These are phyloP conservation scores for Oryza brachyantha DNA, from an alignment of 176 grass and related monocot genomes.

Conservation along the genomic window DNA sequence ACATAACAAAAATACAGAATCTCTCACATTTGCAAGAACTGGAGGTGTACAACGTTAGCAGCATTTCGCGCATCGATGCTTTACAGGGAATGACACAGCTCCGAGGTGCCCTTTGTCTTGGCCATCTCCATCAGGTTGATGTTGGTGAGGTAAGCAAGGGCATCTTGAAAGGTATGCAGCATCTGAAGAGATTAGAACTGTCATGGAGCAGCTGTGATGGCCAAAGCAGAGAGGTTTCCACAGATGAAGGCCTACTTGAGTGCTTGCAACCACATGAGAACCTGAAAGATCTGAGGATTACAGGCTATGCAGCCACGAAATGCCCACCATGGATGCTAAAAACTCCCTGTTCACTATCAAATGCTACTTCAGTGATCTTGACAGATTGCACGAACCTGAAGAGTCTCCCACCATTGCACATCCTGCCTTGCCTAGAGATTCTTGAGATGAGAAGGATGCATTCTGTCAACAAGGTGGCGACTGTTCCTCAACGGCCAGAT, in stretches of 20 bases:
- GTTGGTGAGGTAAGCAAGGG: slow-evolving; percentile 19
- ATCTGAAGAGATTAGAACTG: slow-evolving; percentile 21
- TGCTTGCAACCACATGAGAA: slow-evolving; percentile 36
- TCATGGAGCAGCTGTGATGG: slow-evolving; percentile 15
- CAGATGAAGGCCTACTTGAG: slow-evolving; percentile 29
- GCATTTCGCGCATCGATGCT: background rate
- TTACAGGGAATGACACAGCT: slow-evolving; percentile 27
- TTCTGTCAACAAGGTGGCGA: slow-evolving; percentile 19
- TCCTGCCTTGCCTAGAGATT: slow-evolving; percentile 29
- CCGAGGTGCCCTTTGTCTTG: slow-evolving; percentile 13
- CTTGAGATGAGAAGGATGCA: slow-evolving; percentile 40
- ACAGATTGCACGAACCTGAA: slow-evolving; percentile 34
- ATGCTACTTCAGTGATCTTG: slow-evolving; percentile 18
- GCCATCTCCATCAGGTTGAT: slow-evolving; percentile 14
- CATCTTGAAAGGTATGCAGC: slow-evolving; percentile 32
- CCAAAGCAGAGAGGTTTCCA: slow-evolving; percentile 11
- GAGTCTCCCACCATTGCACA: slow-evolving; percentile 29
- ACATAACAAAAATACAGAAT: background rate
- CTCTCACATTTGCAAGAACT: slow-evolving; percentile 39
- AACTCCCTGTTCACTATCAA: background rate
- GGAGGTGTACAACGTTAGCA: slow-evolving; percentile 10
- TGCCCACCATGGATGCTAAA: slow-evolving; percentile 30
- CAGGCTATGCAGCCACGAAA: slow-evolving; percentile 23
- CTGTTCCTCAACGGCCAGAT: slow-evolving; percentile 7
- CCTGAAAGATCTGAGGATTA: slow-evolving; percentile 14